These are phyloP conservation scores for Umbelopsis sp. DNA, from an alignment of 192 early-diverging fungal genomes.

Conservation along the genomic window DNA sequence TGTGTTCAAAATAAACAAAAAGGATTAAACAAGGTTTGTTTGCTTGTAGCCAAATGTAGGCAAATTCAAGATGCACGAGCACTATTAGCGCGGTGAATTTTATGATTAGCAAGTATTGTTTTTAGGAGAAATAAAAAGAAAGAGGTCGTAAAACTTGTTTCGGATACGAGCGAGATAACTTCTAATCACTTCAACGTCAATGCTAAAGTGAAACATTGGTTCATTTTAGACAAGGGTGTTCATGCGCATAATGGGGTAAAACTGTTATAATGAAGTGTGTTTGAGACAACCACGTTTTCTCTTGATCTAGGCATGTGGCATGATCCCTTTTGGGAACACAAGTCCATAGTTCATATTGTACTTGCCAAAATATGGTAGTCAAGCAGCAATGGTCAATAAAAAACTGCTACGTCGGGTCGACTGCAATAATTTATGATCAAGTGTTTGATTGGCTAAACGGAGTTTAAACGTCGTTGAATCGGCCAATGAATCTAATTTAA, in stretches of 20 bases:
- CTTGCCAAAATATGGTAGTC: too few relatives aligned
- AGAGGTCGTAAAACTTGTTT: not conserved
- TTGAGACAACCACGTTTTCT: not conserved
- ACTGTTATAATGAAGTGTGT: not conserved
- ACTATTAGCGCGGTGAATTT: not conserved
- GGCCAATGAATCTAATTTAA: constrained; percentile 12
- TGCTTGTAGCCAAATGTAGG: constrained; percentile 20
- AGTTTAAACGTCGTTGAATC: not conserved
- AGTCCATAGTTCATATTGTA: too few relatives aligned
- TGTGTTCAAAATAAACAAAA: not conserved
- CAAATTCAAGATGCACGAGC: constrained; percentile 8
- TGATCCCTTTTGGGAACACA: too few relatives aligned
- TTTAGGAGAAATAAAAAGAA: constrained; percentile 1
- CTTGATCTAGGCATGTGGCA: too few relatives aligned
- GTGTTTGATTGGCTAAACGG: not conserved
- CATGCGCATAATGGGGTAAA: constrained; percentile 10
- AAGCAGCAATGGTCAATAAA: too few relatives aligned
- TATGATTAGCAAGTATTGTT: constrained; percentile 5
- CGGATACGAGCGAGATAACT: not conserved
- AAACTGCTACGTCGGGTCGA: not conserved
- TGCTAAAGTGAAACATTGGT: constrained; percentile 17
- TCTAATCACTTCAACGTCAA: constrained; percentile 12
- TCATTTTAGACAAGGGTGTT: not conserved
- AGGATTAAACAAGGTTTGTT: not conserved
- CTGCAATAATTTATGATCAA: not conserved